Conservation (phyloP, 78 protist genomes). For the Dictyostelium discoideum region DNA sequence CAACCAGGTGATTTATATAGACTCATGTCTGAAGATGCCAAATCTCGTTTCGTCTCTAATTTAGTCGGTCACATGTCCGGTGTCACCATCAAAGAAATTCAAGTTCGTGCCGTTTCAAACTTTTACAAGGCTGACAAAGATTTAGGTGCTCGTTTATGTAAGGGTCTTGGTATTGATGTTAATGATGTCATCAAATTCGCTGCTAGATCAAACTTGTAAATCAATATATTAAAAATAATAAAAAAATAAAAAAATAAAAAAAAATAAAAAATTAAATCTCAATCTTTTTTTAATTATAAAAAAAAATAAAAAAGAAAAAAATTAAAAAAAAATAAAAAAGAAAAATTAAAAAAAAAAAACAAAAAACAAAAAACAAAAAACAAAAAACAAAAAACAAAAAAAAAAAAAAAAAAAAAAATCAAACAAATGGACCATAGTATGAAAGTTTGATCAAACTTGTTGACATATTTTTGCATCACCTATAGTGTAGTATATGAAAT, state of each 20-base stretch:
- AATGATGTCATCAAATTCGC: conserved; percentile 48
- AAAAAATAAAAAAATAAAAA: not conserved
- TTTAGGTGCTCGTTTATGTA: conserved; percentile 65
- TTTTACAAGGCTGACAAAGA: conserved; percentile 76
- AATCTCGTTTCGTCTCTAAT: conserved; percentile 55
- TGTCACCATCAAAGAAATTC: conserved; percentile 62
- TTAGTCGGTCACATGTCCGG: conserved; percentile 74
- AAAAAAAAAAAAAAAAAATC: too few species aligned
- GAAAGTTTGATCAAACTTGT: too few species aligned
- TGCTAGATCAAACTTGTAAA: conserved; percentile 68
- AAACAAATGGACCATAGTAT: too few species aligned
- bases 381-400: not conserved
- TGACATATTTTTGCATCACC: too few species aligned
- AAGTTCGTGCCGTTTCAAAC: conserved; percentile 64
- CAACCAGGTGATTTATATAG: conserved; percentile 85
- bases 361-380: not conserved
- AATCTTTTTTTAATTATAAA: too few species aligned
- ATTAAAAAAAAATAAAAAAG: not conserved
- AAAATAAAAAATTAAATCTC: not conserved
- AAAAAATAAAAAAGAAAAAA: too few species aligned
- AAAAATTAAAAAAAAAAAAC: not conserved
- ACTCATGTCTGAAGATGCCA: conserved; percentile 74
- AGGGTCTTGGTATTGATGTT: conserved; percentile 78
- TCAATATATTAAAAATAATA: not conserved
- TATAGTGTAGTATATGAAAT: too few species aligned